These are phyloP conservation scores for Geopyxis carbonaria DNA, from an alignment of 495 filamentous ascomycete species.

Conservation along the genomic window DNA sequence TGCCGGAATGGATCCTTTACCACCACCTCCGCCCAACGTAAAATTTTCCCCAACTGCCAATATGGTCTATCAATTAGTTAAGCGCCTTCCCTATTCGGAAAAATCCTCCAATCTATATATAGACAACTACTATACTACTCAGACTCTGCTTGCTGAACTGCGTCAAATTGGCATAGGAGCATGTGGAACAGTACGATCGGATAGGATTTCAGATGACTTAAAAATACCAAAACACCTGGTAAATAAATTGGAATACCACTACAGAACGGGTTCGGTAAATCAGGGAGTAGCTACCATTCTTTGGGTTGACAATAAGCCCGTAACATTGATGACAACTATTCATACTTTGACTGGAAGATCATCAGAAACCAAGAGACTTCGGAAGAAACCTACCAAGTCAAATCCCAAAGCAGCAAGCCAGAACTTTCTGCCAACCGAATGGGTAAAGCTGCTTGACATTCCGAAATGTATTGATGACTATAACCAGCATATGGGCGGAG, in stretches of 20 bases:
- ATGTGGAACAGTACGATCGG: slow-evolving; percentile 7
- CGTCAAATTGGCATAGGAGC: not conserved
- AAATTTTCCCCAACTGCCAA: not conserved
- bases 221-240: slow-evolving; percentile 4
- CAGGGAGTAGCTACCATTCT: not conserved
- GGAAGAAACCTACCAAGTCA: slow-evolving; percentile 6
- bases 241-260: slow-evolving; percentile 2
- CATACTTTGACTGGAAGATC: slow-evolving; percentile 3
- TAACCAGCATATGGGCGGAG: slow-evolving; percentile 15
- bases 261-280: not conserved
- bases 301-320: slow-evolving; percentile 8
- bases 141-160: slow-evolving; percentile 1
- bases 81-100: not conserved
- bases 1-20: slow-evolving; percentile 3
- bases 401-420: not conserved
- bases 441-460: slow-evolving; percentile 2
- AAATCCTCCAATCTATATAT: slow-evolving; percentile 6
- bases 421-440: not conserved
- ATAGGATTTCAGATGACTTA: slow-evolving; percentile 4
- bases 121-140: slow-evolving; percentile 6
- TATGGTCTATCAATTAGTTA: slow-evolving; percentile 4
- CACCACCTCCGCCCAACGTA: not conserved
- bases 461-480: slow-evolving; percentile 17
- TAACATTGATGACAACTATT: slow-evolving; percentile 8
- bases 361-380: not conserved